Percentiles rank a stretch among this genome's conserved stretches.
These are phyloP conservation scores for Silene conica DNA, from an alignment of 148 eudicot species.

Conservation along the genomic window DNA sequence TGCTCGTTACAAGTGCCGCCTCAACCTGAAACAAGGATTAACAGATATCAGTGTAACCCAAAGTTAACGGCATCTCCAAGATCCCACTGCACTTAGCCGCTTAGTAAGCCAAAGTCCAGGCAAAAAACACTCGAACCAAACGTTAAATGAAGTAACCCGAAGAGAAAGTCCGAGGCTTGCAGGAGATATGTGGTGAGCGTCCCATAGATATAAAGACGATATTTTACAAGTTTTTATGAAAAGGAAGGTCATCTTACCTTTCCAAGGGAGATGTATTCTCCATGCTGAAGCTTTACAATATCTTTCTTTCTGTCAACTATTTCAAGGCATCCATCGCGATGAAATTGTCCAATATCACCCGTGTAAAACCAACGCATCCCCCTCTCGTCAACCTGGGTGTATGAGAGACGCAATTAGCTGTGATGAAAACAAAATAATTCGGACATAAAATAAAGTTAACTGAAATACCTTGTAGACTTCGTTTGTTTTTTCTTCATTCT, in stretches of 20 bases:
- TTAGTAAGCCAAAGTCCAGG: not conserved
- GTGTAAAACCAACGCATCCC: constrained; percentile 95
- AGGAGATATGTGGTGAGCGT: not conserved
- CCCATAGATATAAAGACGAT: too few species aligned
- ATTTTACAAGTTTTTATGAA: not conserved
- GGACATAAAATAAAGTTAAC: not conserved
- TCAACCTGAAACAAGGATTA: constrained; percentile 55
- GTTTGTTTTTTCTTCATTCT: constrained; percentile 68
- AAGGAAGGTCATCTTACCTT: constrained; percentile 37
- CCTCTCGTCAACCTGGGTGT: constrained; percentile 69
- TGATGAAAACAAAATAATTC: not conserved
- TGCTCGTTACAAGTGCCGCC: constrained; percentile 68
- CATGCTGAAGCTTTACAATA: constrained; percentile 97
- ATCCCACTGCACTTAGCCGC: not conserved
- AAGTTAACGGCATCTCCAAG: not conserved
- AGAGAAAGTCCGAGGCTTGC: not conserved
- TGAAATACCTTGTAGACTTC: constrained; percentile 75
- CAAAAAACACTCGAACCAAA: not conserved
- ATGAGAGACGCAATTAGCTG: constrained; percentile 9
- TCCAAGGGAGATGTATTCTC: constrained; percentile 96
- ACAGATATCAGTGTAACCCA: not conserved
- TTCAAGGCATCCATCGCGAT: constrained; percentile 97
- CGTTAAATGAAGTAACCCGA: not conserved
- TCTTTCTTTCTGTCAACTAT: constrained; percentile 95
- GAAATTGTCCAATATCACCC: constrained; percentile 89